phyloP scores from a whole-genome alignment of 23 red algal species.

The Gracilariopsis chorda region DNA sequence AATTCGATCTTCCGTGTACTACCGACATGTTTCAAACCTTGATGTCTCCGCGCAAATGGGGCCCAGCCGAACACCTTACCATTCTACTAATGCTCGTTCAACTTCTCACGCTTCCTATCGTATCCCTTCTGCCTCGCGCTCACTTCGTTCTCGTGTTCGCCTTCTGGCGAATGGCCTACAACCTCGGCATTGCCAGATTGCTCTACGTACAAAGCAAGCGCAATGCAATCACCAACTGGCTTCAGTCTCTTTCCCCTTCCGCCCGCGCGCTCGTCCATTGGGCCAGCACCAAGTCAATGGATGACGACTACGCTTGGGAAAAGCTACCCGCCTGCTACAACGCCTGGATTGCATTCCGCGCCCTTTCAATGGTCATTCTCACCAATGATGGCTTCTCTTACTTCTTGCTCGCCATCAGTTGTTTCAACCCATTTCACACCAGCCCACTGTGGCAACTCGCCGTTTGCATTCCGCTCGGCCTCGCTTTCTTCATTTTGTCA shows the following conservation, averaged over 20 bases:
- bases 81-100: slow-evolving; percentile 12
- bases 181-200: slow-evolving; percentile 74
- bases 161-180: slow-evolving; percentile 93
- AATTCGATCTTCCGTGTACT: slow-evolving; percentile 58
- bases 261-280: slow-evolving; percentile 12
- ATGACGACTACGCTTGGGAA: slow-evolving; percentile 25
- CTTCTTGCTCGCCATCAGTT: slow-evolving; percentile 63
- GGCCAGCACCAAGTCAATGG: slow-evolving; percentile 30
- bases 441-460: not conserved
- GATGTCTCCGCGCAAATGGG: slow-evolving; percentile 40
- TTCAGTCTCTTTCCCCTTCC: slow-evolving; percentile 31
- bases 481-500: slow-evolving; percentile 65
- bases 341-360: slow-evolving; percentile 88
- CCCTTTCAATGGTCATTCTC: slow-evolving; percentile 81
- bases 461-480: slow-evolving; percentile 36
- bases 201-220: slow-evolving; percentile 62
- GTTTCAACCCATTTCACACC: slow-evolving; percentile 49
- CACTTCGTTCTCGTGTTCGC: slow-evolving; percentile 70
- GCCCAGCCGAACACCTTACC: slow-evolving; percentile 57
- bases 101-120: not conserved
- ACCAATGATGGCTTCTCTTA: slow-evolving; percentile 96
- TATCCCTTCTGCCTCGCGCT: slow-evolving; percentile 22
- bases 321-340: slow-evolving; percentile 73
- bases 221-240: slow-evolving; percentile 44
- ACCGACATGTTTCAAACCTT: slow-evolving; percentile 75